A percentile compares a stretch with the other conserved stretches of the same genome.
Conservation (phyloP, 2,329 filamentous ascomycete genomes). For the Clonostachys rhizophaga region DNA sequence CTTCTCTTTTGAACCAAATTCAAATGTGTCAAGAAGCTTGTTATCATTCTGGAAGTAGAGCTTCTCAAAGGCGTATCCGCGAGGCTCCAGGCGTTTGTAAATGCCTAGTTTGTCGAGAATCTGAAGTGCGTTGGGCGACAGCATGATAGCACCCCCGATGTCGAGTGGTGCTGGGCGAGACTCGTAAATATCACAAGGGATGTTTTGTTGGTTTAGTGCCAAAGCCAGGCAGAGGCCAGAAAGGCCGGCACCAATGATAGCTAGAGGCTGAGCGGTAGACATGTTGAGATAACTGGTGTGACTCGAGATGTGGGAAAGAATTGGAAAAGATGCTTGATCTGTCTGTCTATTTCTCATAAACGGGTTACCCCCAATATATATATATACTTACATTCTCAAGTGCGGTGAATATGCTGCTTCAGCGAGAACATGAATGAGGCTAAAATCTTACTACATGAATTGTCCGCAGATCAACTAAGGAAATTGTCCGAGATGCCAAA, state of each 20-base stretch:
- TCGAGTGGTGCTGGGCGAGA: conserved; percentile 34
- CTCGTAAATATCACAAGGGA: conserved; percentile 47
- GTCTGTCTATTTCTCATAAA: no score
- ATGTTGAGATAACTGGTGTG: neutral
- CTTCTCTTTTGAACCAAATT: conserved; percentile 38
- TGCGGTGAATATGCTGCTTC: no score
- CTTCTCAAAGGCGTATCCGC: conserved; percentile 45
- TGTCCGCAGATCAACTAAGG: no score
- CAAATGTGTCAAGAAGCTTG: conserved; percentile 30
- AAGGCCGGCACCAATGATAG: conserved; percentile 28
- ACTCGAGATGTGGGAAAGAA: neutral
- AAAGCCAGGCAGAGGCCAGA: conserved; percentile 50
- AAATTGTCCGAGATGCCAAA: no score
- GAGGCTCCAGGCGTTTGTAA: conserved; percentile 34
- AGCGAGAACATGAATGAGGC: no score
- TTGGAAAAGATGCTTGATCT: neutral
- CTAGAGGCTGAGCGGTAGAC: conserved; percentile 6
- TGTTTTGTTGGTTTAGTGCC: conserved; percentile 43
- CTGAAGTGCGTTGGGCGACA: conserved; percentile 53
- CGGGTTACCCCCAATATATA: no score
- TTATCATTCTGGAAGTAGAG: conserved; percentile 34
- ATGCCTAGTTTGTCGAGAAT: conserved; percentile 45
- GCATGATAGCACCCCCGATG: conserved; percentile 52
- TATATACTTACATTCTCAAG: no score
- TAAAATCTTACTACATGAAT: no score